These are phyloP conservation scores for carrot (Daucus carota) DNA, from an alignment of 129 eudicot genomes.

Conservation along the genomic window DNA sequence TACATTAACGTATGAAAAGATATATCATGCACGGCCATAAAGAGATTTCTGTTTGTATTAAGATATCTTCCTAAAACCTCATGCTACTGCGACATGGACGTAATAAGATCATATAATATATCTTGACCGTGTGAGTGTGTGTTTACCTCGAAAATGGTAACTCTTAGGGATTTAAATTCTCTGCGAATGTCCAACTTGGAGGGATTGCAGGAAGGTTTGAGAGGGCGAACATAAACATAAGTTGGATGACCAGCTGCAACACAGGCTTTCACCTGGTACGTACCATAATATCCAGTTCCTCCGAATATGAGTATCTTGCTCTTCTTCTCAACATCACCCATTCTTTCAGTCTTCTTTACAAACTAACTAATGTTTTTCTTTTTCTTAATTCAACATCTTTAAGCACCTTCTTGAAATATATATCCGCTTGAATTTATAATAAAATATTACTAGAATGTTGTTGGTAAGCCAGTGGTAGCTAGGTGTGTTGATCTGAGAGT, in stretches of 20 bases:
- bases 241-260: slow-evolving; percentile 17
- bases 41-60: neutral
- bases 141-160: neutral
- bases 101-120: no score
- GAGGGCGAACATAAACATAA: slow-evolving; percentile 15
- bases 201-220: slow-evolving; percentile 1
- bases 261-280: slow-evolving; percentile 18
- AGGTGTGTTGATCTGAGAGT: no score
- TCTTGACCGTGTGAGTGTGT: no score
- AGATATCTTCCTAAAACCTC: no score
- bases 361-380: neutral
- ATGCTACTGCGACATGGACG: no score
- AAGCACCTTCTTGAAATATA: no score
- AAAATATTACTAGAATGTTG: no score
- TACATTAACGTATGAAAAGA: neutral
- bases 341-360: neutral
- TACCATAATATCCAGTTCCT: slow-evolving; percentile 16
- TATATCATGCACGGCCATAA: neutral
- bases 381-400: neutral
- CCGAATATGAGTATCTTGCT: neutral
- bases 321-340: neutral
- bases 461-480: no score
- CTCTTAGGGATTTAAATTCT: slow-evolving; percentile 17
- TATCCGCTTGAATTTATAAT: no score
- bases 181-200: slow-evolving; percentile 8